Evolutionary conservation across 1,284 basidiomycete genomes (phyloP).

Genomic region (Pseudozyma flocculosa): DNA sequence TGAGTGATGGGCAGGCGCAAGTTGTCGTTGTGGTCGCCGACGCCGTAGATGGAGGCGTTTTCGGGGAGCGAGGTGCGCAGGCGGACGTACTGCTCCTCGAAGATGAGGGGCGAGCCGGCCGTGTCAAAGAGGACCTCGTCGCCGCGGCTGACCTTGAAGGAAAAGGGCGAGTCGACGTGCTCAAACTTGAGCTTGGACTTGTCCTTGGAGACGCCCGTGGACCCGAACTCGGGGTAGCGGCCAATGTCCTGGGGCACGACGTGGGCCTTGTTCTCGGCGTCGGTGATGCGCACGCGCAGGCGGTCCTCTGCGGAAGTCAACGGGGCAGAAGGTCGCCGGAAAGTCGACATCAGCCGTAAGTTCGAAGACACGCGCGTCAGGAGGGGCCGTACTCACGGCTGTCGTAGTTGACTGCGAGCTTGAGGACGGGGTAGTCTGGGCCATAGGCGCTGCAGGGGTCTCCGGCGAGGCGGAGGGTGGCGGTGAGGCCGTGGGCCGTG

Average conservation of each 20-base stretch:
- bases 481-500: conserved; percentile 43
- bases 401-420: background rate
- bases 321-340: no score
- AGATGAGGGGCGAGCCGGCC: conserved; percentile 32
- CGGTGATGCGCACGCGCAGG: conserved; percentile 5
- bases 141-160: conserved; percentile 9
- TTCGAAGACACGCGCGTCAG: no score
- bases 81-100: conserved; percentile 77
- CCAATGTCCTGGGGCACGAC: conserved; percentile 23
- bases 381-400: background rate
- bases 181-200: conserved; percentile 8
- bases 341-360: no score
- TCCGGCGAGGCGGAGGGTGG: conserved; percentile 1
- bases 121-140: conserved; percentile 18
- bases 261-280: conserved; percentile 11
- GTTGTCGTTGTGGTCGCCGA: conserved; percentile 68
- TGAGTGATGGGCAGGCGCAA: conserved; percentile 67
- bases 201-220: background rate
- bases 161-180: conserved; percentile 11
- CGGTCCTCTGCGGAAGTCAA: background rate
- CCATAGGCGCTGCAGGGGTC: background rate
- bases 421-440: background rate
- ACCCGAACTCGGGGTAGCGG: background rate
- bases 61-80: conserved; percentile 48
- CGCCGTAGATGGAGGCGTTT: conserved; percentile 72